These are phyloP conservation scores for Claviceps paspali DNA, from an alignment of 2,329 filamentous ascomycete genomes.

Conservation along the genomic window DNA sequence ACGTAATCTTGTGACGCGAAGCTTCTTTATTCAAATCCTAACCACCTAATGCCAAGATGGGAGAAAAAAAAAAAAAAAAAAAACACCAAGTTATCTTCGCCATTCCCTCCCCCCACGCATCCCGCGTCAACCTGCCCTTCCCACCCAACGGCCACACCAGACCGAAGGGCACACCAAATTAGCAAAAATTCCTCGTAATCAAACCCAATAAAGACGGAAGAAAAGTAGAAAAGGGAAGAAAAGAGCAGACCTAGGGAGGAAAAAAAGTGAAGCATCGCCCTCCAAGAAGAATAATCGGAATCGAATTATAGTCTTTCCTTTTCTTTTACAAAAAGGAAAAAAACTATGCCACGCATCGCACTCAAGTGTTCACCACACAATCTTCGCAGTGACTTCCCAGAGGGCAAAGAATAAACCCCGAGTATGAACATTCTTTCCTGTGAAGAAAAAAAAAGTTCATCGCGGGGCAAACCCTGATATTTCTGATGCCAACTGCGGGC, in stretches of 20 bases:
- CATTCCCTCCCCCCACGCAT: too few relatives aligned
- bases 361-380: slow-evolving; percentile 12
- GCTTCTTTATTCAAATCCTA: too few relatives aligned
- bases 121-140: too few relatives aligned
- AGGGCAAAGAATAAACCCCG: slow-evolving; percentile 5
- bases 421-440: not conserved
- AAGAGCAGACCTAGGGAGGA: slow-evolving; percentile 7
- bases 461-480: slow-evolving; percentile 8
- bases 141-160: not conserved
- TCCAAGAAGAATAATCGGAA: slow-evolving; percentile 13
- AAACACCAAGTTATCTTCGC: too few relatives aligned
- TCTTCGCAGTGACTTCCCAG: slow-evolving; percentile 12
- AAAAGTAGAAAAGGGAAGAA: not conserved
- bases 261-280: slow-evolving; percentile 11
- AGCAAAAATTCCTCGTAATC: too few relatives aligned
- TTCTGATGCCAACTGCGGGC: slow-evolving; percentile 12
- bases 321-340: not conserved
- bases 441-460: not conserved
- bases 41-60: too few relatives aligned
- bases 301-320: slow-evolving; percentile 10
- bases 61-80: too few relatives aligned
- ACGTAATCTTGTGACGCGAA: too few relatives aligned
- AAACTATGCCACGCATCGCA: slow-evolving; percentile 12
- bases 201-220: too few relatives aligned
- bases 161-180: slow-evolving; percentile 4